phyloP scores from a whole-genome alignment of 2,329 filamentous ascomycete species.

The Metarhizium album region DNA sequence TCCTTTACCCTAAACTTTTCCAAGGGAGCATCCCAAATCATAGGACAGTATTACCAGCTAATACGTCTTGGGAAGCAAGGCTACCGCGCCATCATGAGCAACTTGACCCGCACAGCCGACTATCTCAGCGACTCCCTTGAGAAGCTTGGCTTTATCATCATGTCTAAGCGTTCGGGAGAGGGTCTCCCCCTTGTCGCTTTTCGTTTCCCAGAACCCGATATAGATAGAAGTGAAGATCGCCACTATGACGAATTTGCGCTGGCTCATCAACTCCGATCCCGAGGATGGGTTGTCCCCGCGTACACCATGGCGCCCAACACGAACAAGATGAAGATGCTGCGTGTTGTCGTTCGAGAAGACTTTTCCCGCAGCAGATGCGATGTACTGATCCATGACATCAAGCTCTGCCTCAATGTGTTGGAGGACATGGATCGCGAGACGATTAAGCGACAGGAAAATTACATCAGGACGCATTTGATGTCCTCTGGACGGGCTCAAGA shows the following conservation, averaged over 20 bases:
- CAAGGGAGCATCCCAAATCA: conserved; percentile 87
- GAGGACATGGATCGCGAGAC: conserved; percentile 63
- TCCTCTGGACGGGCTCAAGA: conserved; percentile 42
- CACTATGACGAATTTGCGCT: conserved; percentile 66
- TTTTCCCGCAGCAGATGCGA: conserved; percentile 79
- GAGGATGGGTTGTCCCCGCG: conserved; percentile 88
- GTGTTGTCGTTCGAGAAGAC: conserved; percentile 86
- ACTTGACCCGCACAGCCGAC: conserved; percentile 81
- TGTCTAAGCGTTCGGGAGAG: conserved; percentile 67
- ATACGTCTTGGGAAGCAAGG: conserved; percentile 89
- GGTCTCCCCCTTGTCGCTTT: conserved; percentile 88
- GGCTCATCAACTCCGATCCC: conserved; percentile 74
- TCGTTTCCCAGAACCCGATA: conserved; percentile 52
- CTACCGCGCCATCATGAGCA: conserved; percentile 88
- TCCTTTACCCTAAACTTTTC: conserved; percentile 98
- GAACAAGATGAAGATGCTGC: conserved; percentile 75
- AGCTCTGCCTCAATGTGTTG: conserved; percentile 61
- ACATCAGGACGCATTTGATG: conserved; percentile 46
- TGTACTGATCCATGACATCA: conserved; percentile 65
- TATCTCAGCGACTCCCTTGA: conserved; percentile 69
- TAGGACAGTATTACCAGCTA: conserved; percentile 95
- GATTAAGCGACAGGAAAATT: conserved; percentile 59
- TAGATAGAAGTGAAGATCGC: conserved; percentile 38
- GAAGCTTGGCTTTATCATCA: conserved; percentile 71
- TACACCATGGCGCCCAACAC: conserved; percentile 96